These are phyloP conservation scores for Citrus unshiu DNA, from an alignment of 345 rosid species.

Conservation along the genomic window DNA sequence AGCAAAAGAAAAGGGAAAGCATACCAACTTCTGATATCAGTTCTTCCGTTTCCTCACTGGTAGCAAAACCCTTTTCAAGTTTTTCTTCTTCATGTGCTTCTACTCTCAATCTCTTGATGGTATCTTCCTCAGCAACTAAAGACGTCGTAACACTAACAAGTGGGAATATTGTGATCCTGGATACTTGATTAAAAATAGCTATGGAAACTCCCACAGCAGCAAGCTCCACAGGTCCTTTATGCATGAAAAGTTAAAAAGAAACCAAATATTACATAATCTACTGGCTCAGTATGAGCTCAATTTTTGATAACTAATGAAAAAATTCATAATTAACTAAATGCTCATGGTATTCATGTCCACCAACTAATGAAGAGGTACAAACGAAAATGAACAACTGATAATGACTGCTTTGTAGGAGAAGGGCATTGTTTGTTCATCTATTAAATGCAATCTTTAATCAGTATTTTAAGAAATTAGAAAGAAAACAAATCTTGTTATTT, in stretches of 20 bases:
- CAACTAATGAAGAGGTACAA: not conserved
- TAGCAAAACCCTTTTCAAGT: constrained; percentile 19
- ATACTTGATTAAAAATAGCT: constrained; percentile 60
- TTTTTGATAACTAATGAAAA: not conserved
- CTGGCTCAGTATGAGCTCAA: not conserved
- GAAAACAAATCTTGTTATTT: no score
- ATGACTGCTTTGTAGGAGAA: not conserved
- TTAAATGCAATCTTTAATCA: not conserved
- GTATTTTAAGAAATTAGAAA: no score
- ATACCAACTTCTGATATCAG: constrained; percentile 39
- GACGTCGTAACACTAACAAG: constrained; percentile 67
- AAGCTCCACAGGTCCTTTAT: constrained; percentile 56
- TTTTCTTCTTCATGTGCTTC: constrained; percentile 27
- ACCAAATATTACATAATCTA: not conserved
- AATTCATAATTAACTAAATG: not conserved
- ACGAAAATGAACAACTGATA: not conserved
- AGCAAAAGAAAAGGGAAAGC: not conserved
- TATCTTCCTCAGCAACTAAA: constrained; percentile 64
- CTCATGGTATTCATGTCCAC: not conserved
- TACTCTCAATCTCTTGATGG: constrained; percentile 13
- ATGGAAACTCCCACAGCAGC: constrained; percentile 71
- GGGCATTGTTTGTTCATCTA: not conserved
- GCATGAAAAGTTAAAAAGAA: not conserved
- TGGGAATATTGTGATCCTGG: constrained; percentile 62
- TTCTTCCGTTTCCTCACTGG: constrained; percentile 29